Base-by-base conservation (phyloP, 164 flowering plant genomes). In the Annona cherimola region DNA sequence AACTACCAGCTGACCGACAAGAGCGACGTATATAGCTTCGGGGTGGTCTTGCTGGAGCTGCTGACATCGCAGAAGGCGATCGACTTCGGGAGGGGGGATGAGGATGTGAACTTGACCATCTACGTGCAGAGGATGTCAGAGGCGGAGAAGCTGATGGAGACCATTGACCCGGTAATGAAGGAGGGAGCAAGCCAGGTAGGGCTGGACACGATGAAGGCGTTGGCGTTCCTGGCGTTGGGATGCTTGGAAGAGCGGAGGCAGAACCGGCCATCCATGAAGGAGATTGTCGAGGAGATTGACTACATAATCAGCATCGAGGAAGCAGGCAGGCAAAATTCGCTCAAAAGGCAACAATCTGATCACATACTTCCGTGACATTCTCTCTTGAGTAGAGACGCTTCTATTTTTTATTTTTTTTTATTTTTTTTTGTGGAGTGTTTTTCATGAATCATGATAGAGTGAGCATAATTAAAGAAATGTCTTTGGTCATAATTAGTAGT, bases 11-110 rank as follows among this genome's bases (percentile, higher is more conserved):
- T 75, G 61, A 75, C 78, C 0, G 78, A 75, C 9, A 75, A 75
- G 60, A 75, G 78, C 69, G 78, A 75, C 20, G 78, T 70, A 5
- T 75, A 75, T 18, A 75, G 74, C 61, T 75, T 75, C n/a, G 78
- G 78, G 4, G 73, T 75, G 16, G 78, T 75, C 3, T 12, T 75
- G n/a, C 44, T 75, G 60, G 78, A 75, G 64, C 43, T 75, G 18
- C 44, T 71, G 50, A 75, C 74, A 1, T 66, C 74, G 1, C 69
- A 71, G 67, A 75, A 66, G 62, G 74, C 73, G 8, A 75, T 75
- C 4, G 78, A 75, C 44, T 70, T 71, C 59, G 45, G 18, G 19
- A 75, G 78, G 41, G 78, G 41, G n/a, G 39, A 16, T 2, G 66
- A 60, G 4, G 70, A 71, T 44, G 74, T 71, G 16, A 75, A 71